Percentiles rank a stretch among this genome's conserved stretches.
Evolutionary conservation across 768 basidiomycete genomes (phyloP).

Genomic region (Tylopilus subfusipes): DNA sequence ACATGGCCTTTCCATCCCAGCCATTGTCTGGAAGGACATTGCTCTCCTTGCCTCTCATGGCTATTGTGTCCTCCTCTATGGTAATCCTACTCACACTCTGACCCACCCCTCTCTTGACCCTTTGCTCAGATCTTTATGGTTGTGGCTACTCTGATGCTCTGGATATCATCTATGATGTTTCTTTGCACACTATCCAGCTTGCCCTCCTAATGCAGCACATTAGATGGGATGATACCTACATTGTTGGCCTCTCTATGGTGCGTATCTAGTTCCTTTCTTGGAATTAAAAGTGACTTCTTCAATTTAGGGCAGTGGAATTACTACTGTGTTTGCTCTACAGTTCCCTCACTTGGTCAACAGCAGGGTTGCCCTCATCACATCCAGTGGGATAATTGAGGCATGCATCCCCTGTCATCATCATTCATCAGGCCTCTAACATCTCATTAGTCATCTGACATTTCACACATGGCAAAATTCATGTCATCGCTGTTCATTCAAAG

Average conservation of each 20-base stretch:
- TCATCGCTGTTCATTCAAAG: constrained; percentile 69
- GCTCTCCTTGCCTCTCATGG: constrained; percentile 59
- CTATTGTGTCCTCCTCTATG: constrained; percentile 73
- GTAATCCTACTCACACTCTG: constrained; percentile 33
- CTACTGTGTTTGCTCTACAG: constrained; percentile 63
- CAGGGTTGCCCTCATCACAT: constrained; percentile 63
- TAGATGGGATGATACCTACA: constrained; percentile 60
- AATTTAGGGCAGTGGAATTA: constrained; percentile 65
- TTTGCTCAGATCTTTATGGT: constrained; percentile 69
- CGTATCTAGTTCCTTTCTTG: background rate
- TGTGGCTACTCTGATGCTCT: constrained; percentile 83
- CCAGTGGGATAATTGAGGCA: constrained; percentile 68
- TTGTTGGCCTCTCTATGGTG: constrained; percentile 79
- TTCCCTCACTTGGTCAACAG: constrained; percentile 71
- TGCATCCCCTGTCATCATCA: constrained; percentile 3
- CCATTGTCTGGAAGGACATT: constrained; percentile 75
- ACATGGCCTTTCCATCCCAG: constrained; percentile 75
- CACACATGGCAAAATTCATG: constrained; percentile 73
- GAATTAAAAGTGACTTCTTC: constrained; percentile 12
- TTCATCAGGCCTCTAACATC: constrained; percentile 43
- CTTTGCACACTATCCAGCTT: constrained; percentile 69
- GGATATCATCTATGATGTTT: constrained; percentile 58
- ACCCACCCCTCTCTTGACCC: background rate
- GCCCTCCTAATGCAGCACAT: constrained; percentile 79
- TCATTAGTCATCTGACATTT: no score